Percentiles rank a stretch among this genome's conserved stretches.
phyloP scores from a whole-genome alignment of 192 early-diverging fungal species.

The Rhizoclosmatium globosum region DNA sequence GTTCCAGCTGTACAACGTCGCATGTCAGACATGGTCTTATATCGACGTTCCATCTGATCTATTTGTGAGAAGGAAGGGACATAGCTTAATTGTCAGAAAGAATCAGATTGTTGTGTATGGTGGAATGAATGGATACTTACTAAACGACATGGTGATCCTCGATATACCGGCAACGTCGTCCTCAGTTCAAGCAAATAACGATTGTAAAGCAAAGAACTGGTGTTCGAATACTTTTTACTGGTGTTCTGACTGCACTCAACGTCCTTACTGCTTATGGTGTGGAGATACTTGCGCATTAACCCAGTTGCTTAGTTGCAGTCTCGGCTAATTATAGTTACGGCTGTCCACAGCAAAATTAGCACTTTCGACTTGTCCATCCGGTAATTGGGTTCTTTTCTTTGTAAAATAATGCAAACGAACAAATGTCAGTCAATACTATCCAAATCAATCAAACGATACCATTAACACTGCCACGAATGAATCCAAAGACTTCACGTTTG shows the following conservation, averaged over 20 bases:
- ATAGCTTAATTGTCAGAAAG: constrained; percentile 16
- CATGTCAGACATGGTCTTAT: constrained; percentile 35
- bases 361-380: too few species aligned
- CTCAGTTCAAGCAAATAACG: background rate
- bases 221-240: constrained; percentile 19
- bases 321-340: background rate
- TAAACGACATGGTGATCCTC: constrained; percentile 17
- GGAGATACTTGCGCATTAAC: constrained; percentile 21
- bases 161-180: constrained; percentile 7
- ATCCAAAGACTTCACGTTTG: background rate
- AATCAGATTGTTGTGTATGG: constrained; percentile 13
- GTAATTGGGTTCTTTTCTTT: too few species aligned
- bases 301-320: background rate
- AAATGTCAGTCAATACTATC: background rate
- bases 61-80: constrained; percentile 25
- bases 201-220: constrained; percentile 30
- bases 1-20: constrained; percentile 27
- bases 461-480: background rate
- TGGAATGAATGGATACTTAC: constrained; percentile 23
- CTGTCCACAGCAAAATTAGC: too few species aligned
- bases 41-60: background rate
- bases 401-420: too few species aligned
- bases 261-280: constrained; percentile 27
- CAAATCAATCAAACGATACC: background rate
- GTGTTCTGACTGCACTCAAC: constrained; percentile 21